A percentile compares a stretch with the other conserved stretches of the same genome.
phyloP scores from a whole-genome alignment of 1,139 yeast genomes.

The Chernovozyma aurita region DNA sequence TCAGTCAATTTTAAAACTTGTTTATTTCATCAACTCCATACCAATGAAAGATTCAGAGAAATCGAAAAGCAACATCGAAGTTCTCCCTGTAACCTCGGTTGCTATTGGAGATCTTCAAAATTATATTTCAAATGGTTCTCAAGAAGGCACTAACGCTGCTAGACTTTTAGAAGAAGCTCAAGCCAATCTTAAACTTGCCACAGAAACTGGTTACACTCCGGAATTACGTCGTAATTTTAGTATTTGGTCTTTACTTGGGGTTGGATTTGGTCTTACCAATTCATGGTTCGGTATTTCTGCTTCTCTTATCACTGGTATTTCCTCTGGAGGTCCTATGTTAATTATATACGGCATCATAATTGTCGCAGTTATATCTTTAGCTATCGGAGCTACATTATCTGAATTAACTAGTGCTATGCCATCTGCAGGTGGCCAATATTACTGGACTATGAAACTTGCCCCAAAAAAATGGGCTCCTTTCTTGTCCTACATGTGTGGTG shows the following conservation, averaged over 20 bases:
- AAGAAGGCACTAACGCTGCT: slow-evolving; percentile 13
- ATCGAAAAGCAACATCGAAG: slow-evolving; percentile 5
- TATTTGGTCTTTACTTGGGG: slow-evolving; percentile 42
- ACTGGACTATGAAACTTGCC: slow-evolving; percentile 57
- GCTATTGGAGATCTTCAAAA: slow-evolving; percentile 18
- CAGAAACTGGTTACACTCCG: slow-evolving; percentile 33
- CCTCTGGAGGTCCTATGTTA: slow-evolving; percentile 55
- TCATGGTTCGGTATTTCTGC: slow-evolving; percentile 61
- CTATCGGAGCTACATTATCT: slow-evolving; percentile 50
- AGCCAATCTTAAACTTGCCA: slow-evolving; percentile 26
- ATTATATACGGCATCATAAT: slow-evolving; percentile 54
- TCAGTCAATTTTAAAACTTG: too few species aligned
- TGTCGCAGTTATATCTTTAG: slow-evolving; percentile 43
- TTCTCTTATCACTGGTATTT: slow-evolving; percentile 50
- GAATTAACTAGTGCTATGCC: slow-evolving; percentile 57
- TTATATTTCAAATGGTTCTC: slow-evolving; percentile 12
- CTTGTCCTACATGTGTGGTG: slow-evolving; percentile 54
- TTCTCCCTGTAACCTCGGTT: slow-evolving; percentile 16
- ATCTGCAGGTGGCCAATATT: slow-evolving; percentile 65
- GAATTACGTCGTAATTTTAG: slow-evolving; percentile 41
- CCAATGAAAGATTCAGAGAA: too few species aligned
- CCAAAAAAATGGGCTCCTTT: slow-evolving; percentile 46
- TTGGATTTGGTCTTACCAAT: slow-evolving; percentile 59
- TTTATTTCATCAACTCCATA: too few species aligned
- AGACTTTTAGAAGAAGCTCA: slow-evolving; percentile 25